Percentiles rank a stretch among this genome's conserved stretches.
Evolutionary conservation across 805 yeast species (phyloP).

Genomic region (Candida multigemmis): DNA sequence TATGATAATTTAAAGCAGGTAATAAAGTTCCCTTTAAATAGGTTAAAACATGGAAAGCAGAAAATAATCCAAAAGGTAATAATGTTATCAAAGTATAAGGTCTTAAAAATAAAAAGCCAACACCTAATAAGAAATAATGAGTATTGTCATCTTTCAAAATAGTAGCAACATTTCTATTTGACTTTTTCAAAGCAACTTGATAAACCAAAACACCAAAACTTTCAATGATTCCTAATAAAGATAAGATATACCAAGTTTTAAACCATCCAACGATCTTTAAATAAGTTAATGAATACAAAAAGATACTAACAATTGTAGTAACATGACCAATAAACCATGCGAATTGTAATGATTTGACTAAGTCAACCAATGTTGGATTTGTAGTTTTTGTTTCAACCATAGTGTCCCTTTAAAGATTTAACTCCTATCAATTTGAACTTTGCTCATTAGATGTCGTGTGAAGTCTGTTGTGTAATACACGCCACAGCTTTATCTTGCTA

Average conservation of each 20-base stretch:
- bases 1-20: constrained; percentile 44
- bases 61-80: constrained; percentile 67
- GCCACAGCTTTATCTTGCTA: too few species aligned
- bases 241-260: constrained; percentile 43
- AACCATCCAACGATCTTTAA: constrained; percentile 14
- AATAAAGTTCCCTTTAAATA: constrained; percentile 58
- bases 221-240: constrained; percentile 55
- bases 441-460: too few species aligned
- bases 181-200: constrained; percentile 38
- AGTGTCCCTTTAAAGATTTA: too few species aligned
- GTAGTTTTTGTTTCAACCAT: too few species aligned
- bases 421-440: too few species aligned
- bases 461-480: too few species aligned
- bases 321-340: constrained; percentile 60
- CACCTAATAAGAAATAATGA: constrained; percentile 55
- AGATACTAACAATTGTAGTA: constrained; percentile 20
- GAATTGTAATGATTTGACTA: constrained; percentile 46
- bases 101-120: constrained; percentile 44
- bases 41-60: constrained; percentile 73
- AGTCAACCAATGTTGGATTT: constrained; percentile 4
- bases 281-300: constrained; percentile 24
- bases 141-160: constrained; percentile 49
- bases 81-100: constrained; percentile 54
- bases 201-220: constrained; percentile 71
- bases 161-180: constrained; percentile 11